Evolutionary conservation across 768 basidiomycete species (phyloP).

Genomic region (Flagelloscypha sp.): DNA sequence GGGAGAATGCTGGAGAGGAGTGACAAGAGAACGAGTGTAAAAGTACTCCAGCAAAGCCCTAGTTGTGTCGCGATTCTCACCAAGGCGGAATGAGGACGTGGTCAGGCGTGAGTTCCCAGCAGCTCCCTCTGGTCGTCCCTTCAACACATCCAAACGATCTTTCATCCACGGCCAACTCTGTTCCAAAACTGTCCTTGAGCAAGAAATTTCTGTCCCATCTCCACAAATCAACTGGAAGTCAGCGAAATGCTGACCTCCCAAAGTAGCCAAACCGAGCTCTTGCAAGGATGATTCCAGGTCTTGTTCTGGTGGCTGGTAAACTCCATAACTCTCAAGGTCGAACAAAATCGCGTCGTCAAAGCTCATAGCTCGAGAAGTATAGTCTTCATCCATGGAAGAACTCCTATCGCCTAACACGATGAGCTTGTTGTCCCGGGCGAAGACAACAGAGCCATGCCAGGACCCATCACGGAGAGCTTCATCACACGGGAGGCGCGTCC

Average conservation of each 20-base stretch:
- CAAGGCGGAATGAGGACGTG: conserved; percentile 3
- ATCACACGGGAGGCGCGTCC: conserved; percentile 8
- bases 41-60: conserved; percentile 14
- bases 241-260: conserved; percentile 1
- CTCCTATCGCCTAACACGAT: conserved; percentile 9
- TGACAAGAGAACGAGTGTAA: conserved; percentile 10
- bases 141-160: too few species aligned
- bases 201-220: conserved; percentile 11
- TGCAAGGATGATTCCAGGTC: conserved; percentile 5
- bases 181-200: conserved; percentile 6
- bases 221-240: conserved; percentile 14
- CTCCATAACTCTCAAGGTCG: conserved; percentile 12
- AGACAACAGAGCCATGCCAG: conserved; percentile 9
- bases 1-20: conserved; percentile 12
- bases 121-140: conserved; percentile 3
- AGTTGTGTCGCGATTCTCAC: conserved; percentile 10
- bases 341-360: conserved; percentile 9
- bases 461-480: conserved; percentile 3
- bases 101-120: too few species aligned
- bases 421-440: conserved; percentile 9
- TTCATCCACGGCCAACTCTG: conserved; percentile 13
- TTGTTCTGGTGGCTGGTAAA: conserved; percentile 12
- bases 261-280: conserved; percentile 5
- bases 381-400: too few species aligned
- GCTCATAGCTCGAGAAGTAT: too few species aligned